A percentile compares a stretch with the other conserved stretches of the same genome.
Evolutionary conservation across 2,329 filamentous ascomycete genomes (phyloP).

Genomic region (Diplodia sapinea): DNA sequence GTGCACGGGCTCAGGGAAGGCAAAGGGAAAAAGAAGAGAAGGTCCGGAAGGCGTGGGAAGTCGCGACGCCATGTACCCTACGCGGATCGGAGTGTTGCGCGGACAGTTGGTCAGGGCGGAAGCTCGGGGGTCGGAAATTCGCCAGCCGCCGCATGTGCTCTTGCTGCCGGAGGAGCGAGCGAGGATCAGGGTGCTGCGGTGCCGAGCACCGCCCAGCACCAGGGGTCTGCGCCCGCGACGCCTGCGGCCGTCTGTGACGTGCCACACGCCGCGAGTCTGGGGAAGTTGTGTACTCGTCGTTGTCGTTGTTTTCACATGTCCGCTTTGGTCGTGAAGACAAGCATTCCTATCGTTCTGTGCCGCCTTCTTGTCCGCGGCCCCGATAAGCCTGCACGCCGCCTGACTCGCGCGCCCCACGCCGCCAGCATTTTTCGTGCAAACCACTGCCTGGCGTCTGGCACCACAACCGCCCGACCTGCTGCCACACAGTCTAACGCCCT

Average conservation of each 20-base stretch:
- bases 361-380: background rate
- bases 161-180: background rate
- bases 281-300: background rate
- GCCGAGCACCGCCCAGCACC: constrained; percentile 23
- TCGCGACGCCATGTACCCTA: constrained; percentile 15
- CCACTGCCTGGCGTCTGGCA: background rate
- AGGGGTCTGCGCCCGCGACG: constrained; percentile 10
- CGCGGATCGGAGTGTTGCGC: constrained; percentile 23
- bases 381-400: constrained; percentile 18
- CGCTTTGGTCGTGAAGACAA: background rate
- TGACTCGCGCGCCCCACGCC: constrained; percentile 21
- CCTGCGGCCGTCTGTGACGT: constrained; percentile 2
- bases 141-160: constrained; percentile 1
- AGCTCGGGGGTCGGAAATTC: constrained; percentile 18
- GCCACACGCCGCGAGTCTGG: constrained; percentile 8
- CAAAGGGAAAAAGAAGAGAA: constrained; percentile 30
- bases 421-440: constrained; percentile 2
- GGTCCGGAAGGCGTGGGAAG: constrained; percentile 9
- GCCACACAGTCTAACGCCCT: background rate
- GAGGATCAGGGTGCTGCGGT: constrained; percentile 12
- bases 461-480: constrained; percentile 6
- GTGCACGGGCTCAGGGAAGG: constrained; percentile 28
- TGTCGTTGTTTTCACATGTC: background rate
- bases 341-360: background rate
- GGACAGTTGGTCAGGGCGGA: constrained; percentile 21